Evolutionary conservation across 345 rosid species (phyloP).

Genomic region (Dipteronia dyeriana): DNA sequence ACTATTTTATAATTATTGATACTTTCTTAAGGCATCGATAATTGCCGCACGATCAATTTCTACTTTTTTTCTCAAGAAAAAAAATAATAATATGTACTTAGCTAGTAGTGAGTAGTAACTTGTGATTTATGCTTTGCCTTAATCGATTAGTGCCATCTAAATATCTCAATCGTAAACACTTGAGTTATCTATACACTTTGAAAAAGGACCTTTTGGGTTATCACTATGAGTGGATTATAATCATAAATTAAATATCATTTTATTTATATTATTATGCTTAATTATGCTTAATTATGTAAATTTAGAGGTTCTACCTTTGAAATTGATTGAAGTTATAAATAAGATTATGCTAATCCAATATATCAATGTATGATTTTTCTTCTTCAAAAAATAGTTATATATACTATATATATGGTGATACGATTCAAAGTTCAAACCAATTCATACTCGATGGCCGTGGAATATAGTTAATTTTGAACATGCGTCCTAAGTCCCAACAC

Average conservation of each 20-base stretch:
- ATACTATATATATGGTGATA: no score
- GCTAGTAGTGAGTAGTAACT: neutral
- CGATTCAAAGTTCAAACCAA: no score
- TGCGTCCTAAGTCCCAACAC: no score
- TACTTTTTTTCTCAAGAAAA: neutral
- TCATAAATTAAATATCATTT: no score
- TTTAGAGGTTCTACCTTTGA: neutral
- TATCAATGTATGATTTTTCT: no score
- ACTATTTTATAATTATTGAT: constrained; percentile 8
- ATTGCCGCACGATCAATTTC: neutral
- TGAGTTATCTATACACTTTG: neutral
- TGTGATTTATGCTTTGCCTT: neutral
- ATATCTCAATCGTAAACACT: neutral
- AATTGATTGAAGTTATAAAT: no score
- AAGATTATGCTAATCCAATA: neutral
- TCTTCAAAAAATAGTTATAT: no score
- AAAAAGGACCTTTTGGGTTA: no score
- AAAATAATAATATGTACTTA: neutral
- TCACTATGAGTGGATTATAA: neutral
- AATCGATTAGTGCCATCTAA: neutral
- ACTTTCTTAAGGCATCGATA: constrained; percentile 17
- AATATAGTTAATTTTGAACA: no score
- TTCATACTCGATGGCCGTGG: no score
- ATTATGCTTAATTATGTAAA: no score
- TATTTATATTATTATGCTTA: no score